Conservation (phyloP, 2,329 filamentous ascomycete genomes). For the Botrytis cinerea region DNA sequence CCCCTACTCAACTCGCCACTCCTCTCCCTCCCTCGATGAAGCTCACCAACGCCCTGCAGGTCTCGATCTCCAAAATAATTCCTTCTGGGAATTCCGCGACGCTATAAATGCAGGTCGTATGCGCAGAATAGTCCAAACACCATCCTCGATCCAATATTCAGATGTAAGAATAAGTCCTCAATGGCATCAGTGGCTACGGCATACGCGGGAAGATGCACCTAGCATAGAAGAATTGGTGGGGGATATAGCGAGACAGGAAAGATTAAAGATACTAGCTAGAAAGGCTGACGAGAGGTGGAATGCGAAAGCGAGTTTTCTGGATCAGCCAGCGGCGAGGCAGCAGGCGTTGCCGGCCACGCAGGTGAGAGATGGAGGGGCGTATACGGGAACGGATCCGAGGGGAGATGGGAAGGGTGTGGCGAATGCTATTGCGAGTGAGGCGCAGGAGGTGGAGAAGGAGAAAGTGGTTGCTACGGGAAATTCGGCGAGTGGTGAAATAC, state of each 20-base stretch:
- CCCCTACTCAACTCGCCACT: slow-evolving; percentile 12
- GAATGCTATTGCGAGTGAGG: background rate
- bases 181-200: slow-evolving; percentile 71
- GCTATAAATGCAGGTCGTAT: slow-evolving; percentile 47
- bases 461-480: background rate
- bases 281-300: slow-evolving; percentile 65
- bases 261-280: slow-evolving; percentile 58
- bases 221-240: slow-evolving; percentile 56
- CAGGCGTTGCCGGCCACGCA: background rate
- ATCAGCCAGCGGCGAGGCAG: slow-evolving; percentile 41
- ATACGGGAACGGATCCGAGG: background rate
- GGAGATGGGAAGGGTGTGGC: background rate
- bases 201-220: slow-evolving; percentile 57
- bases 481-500: slow-evolving; percentile 10
- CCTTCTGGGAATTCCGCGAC: slow-evolving; percentile 68
- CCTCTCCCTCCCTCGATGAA: background rate
- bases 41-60: slow-evolving; percentile 46
- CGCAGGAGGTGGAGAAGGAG: slow-evolving; percentile 25
- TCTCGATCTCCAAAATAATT: slow-evolving; percentile 65
- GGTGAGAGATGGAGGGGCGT: background rate
- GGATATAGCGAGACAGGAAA: slow-evolving; percentile 55
- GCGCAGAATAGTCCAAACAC: slow-evolving; percentile 64
- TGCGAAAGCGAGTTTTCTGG: slow-evolving; percentile 55
- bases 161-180: slow-evolving; percentile 58
- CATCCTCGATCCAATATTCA: slow-evolving; percentile 54